phyloP scores from a whole-genome alignment of 805 yeast species.

The Helenozyma baotianmanensis region DNA sequence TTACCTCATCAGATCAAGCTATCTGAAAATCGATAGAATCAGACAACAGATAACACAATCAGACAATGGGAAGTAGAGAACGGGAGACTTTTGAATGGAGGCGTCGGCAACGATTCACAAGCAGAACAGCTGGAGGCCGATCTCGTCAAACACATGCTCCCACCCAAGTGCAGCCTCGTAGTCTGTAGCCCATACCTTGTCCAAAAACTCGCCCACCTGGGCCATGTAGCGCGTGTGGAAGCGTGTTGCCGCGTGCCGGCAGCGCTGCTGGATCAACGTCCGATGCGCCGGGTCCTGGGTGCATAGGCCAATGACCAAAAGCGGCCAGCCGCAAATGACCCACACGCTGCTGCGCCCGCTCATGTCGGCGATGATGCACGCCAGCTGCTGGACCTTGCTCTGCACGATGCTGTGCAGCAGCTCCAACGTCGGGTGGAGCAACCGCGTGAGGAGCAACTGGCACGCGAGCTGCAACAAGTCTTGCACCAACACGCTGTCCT shows the following conservation, averaged over 20 bases:
- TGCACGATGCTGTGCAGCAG: neutral
- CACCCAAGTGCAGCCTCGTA: too few species aligned
- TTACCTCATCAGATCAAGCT: too few species aligned
- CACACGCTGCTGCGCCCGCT: neutral
- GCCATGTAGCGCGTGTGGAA: slow-evolving; percentile 1
- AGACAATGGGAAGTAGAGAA: too few species aligned
- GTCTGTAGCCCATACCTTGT: neutral
- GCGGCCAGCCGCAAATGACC: slow-evolving; percentile 4
- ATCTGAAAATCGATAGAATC: too few species aligned
- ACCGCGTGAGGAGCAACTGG: neutral
- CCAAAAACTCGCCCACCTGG: slow-evolving; percentile 1
- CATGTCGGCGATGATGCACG: neutral
- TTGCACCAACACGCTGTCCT: neutral
- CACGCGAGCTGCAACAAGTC: neutral
- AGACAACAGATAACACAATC: too few species aligned
- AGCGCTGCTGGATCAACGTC: neutral
- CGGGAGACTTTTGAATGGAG: too few species aligned
- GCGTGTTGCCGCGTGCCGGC: neutral
- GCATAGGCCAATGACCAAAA: slow-evolving; percentile 1
- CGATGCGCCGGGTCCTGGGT: neutral
- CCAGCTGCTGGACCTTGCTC: neutral
- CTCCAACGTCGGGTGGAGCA: neutral
- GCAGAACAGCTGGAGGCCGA: too few species aligned
- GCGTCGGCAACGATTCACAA: too few species aligned
- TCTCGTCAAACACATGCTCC: too few species aligned